These are phyloP conservation scores for Clausena lansium DNA, from an alignment of 345 rosid genomes.

Conservation along the genomic window DNA sequence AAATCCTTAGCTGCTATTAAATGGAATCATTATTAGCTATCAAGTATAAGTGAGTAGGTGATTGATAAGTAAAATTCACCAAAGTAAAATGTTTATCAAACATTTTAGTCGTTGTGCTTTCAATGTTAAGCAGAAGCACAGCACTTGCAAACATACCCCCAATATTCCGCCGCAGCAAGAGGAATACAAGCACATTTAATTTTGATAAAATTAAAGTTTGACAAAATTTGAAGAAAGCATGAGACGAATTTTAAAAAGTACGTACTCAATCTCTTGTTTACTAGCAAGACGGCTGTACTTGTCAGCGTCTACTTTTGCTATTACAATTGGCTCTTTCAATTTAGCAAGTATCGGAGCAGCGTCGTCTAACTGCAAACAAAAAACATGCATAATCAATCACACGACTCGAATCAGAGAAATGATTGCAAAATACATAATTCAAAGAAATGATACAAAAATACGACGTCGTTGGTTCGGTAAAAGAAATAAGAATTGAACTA, in stretches of 20 bases:
- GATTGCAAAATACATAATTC: neutral
- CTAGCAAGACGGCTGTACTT: slow-evolving; percentile 60
- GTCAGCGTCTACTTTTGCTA: slow-evolving; percentile 89
- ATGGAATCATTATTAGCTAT: too few species aligned
- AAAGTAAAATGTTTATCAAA: too few species aligned
- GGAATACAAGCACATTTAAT: too few species aligned
- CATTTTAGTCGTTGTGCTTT: neutral
- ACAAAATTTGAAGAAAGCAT: neutral
- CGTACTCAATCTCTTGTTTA: slow-evolving; percentile 84
- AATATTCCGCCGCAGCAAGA: neutral
- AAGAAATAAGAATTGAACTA: neutral
- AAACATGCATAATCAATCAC: too few species aligned
- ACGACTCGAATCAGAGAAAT: too few species aligned
- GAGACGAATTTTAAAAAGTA: neutral
- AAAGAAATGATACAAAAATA: neutral
- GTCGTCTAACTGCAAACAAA: slow-evolving; percentile 64
- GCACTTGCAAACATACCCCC: neutral
- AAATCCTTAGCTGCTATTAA: too few species aligned
- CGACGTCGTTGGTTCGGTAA: neutral
- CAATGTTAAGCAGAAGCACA: neutral
- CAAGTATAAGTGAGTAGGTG: too few species aligned
- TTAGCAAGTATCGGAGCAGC: slow-evolving; percentile 80
- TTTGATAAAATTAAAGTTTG: neutral
- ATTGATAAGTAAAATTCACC: too few species aligned
- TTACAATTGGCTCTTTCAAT: slow-evolving; percentile 68